phyloP scores from a whole-genome alignment of 495 filamentous ascomycete genomes.

The Penicillium goetzii region DNA sequence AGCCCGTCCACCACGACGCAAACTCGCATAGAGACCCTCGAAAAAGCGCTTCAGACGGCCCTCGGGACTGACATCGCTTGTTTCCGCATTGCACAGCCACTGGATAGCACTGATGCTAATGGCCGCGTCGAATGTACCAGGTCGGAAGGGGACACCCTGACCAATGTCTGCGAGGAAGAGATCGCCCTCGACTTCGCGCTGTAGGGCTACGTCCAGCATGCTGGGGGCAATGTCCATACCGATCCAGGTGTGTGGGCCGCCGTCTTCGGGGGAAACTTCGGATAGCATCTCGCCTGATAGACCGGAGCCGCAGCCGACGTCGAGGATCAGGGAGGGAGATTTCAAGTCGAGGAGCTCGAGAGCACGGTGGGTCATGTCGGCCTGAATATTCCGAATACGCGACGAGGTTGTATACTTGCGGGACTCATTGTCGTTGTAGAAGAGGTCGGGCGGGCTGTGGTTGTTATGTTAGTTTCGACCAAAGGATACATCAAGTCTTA shows the following conservation, averaged over 20 bases:
- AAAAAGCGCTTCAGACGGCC: conserved; percentile 85
- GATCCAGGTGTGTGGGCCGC: conserved; percentile 88
- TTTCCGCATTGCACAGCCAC: conserved; percentile 97
- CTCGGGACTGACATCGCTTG: conserved; percentile 74
- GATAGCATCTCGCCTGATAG: conserved; percentile 93
- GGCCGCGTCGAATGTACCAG: conserved; percentile 92
- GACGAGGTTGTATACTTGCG: conserved; percentile 97
- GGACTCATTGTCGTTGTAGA: conserved; percentile 94
- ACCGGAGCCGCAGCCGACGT: conserved; percentile 93
- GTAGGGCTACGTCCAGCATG: conserved; percentile 90
- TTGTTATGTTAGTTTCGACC: conserved; percentile 12
- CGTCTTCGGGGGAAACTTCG: conserved; percentile 61
- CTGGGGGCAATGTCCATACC: conserved; percentile 93
- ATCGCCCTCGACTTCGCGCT: conserved; percentile 91
- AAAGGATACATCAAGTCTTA: background rate
- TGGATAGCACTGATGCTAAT: conserved; percentile 94
- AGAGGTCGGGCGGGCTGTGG: conserved; percentile 84
- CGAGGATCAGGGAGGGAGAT: conserved; percentile 85
- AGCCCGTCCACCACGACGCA: conserved; percentile 84
- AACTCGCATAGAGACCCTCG: conserved; percentile 81
- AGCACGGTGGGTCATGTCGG: conserved; percentile 89
- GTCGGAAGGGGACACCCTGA: conserved; percentile 91
- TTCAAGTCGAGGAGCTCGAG: conserved; percentile 84
- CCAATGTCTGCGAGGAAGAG: conserved; percentile 91
- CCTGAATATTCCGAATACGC: conserved; percentile 92